Evolutionary conservation across 768 basidiomycete species (phyloP), one percentile per base, ranked within the genome.

Genomic region (Boletus reticulatus): DNA sequence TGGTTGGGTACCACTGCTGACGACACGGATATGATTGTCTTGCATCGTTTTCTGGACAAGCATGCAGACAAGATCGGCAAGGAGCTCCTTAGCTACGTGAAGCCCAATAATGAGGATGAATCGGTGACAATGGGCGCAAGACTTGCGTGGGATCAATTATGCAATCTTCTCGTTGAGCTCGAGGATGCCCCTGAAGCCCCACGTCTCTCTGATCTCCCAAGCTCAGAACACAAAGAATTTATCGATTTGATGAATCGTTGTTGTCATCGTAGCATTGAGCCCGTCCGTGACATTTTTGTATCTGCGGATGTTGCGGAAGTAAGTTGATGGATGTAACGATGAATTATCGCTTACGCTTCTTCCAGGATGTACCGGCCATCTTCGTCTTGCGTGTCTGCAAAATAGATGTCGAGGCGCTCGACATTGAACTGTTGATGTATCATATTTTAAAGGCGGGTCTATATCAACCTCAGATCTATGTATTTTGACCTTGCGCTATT

Each of bases 21-120:
- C 60, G 89, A 93, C 59, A 90, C 91, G 0, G 91, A 94, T 63
- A 81, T 85, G 39, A 84, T 92, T 37, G 87, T 93, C 13, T 75
- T 92, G 12, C 91, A 93, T 66, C 84, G 92, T 11, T 92, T 90
- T 74, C 85, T 92, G 63, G 83, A 89, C 62, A 89, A 85, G 56
- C 88, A 93, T 61, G 87, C 88, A 4, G 91, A 93, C 69, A 91
- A 90, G 66, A 87, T 94, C 50, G 92, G 92, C 31, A 91, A 92
- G 67, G 91, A 93, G 61, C 75, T 94, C 6, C 80, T 94, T 14
- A 90, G 89, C 64, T 77, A 85, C 12, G 80, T 84, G 16, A 85
- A 83, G 58, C 78, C 83, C 1, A 75, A 82, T 9, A 64, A 73
- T 4, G 85, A 88, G 42, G 84, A 78, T 20, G 75, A 83, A 53